Conservation (phyloP, 768 basidiomycete species). For the Coprinellus micaceus region DNA sequence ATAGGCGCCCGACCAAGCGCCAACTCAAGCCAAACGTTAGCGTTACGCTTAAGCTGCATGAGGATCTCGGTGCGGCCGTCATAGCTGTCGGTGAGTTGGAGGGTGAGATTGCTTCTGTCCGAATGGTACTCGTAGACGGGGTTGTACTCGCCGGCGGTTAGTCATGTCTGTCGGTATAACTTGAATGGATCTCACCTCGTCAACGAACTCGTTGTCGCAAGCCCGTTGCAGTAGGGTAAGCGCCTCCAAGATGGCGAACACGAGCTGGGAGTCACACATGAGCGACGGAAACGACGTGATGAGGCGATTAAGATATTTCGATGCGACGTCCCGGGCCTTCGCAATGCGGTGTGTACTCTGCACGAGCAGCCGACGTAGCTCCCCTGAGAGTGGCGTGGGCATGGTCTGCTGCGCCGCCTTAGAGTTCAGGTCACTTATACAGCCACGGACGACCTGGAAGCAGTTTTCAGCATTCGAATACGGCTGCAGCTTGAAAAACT, state of each 20-base stretch:
- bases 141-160: conserved; percentile 60
- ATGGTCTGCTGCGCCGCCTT: conserved; percentile 80
- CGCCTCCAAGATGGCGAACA: conserved; percentile 87
- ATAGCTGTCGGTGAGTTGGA: conserved; percentile 86
- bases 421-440: conserved; percentile 63
- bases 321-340: conserved; percentile 78
- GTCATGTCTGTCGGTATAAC: not conserved
- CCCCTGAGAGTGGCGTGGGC: conserved; percentile 60
- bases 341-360: conserved; percentile 78
- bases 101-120: conserved; percentile 63
- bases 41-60: conserved; percentile 65
- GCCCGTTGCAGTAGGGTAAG: conserved; percentile 84
- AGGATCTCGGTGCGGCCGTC: conserved; percentile 82
- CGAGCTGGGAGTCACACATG: conserved; percentile 85
- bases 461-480: too few species aligned
- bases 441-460: conserved; percentile 71
- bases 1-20: conserved; percentile 86
- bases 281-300: conserved; percentile 91
- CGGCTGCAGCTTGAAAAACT: conserved; percentile 3
- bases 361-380: conserved; percentile 73
- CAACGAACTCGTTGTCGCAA: conserved; percentile 85
- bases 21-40: conserved; percentile 81
- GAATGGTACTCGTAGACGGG: conserved; percentile 83
- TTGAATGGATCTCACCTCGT: conserved; percentile 61
- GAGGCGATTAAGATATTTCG: conserved; percentile 78